Percentiles rank a stretch among this genome's conserved stretches.
Evolutionary conservation across 2,329 filamentous ascomycete species (phyloP).

Genomic region (Talaromyces verruculosus): DNA sequence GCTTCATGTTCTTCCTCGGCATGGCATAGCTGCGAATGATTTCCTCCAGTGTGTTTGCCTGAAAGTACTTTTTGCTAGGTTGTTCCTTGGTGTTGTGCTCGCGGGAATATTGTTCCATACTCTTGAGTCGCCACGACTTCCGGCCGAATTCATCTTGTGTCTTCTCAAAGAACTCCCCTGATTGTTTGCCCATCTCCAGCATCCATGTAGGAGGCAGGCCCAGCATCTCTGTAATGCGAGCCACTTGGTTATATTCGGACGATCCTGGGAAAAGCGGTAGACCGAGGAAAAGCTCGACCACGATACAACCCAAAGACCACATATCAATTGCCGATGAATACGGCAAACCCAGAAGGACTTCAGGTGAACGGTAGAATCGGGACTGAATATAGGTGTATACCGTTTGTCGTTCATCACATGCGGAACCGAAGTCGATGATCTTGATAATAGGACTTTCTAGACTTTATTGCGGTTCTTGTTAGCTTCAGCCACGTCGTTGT

Average conservation of each 20-base stretch:
- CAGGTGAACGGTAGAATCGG: conserved; percentile 93
- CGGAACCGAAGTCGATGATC: conserved; percentile 98
- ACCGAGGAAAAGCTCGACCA: conserved; percentile 94
- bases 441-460: conserved; percentile 99
- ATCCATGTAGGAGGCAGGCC: conserved; percentile 97
- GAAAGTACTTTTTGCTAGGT: conserved; percentile 99
- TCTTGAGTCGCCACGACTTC: conserved; percentile 87
- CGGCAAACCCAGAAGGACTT: conserved; percentile 89
- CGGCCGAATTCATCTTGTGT: conserved; percentile 86
- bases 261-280: conserved; percentile 93
- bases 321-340: conserved; percentile 99
- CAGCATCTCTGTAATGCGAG: conserved; percentile 96
- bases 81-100: conserved; percentile 97
- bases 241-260: conserved; percentile 98
- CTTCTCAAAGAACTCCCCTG: conserved; percentile 96
- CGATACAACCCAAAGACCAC: conserved; percentile 98
- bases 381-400: conserved; percentile 99
- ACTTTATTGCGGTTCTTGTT: conserved; percentile 38
- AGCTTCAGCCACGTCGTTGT: background rate
- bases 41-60: conserved; percentile 87
- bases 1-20: conserved; percentile 99
- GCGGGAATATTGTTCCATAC: conserved; percentile 95
- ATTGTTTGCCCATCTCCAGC: conserved; percentile 98
- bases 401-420: conserved; percentile 95
- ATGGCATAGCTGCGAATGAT: conserved; percentile 98